Base-by-base conservation (phyloP, 1,139 yeast species). In the Debaryomyces singareniensis region DNA sequence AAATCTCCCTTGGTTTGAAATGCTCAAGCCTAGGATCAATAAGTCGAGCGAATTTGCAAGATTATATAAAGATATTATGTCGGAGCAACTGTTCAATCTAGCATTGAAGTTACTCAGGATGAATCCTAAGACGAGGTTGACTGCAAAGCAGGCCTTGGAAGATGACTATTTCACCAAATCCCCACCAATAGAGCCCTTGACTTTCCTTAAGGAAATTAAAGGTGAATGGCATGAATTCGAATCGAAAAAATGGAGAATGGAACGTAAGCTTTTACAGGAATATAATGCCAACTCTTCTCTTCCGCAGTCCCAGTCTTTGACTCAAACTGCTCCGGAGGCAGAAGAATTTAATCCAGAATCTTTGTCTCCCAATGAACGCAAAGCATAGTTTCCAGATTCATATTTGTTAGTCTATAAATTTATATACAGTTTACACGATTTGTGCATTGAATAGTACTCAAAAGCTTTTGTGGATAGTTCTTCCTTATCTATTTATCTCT, bases 201-300 rank as follows among this genome's bases (percentile, higher is more conserved):
- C 59, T 10, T 68, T 78, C 35, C 60, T 80, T 40, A 61, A 68
- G 29, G 73, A 69, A 11, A 60, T 79, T 25, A 68, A 71, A 33
- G 87, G 87, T 2, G 97, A 93, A 53, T 89, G 97, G 94, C 98
- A 91, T 51, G 98, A 91, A 50, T 89, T 82, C 53, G 98, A 91
- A 50, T 94, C 96, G 4, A 87, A 91, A 55, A 75, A 85, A 45
- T 66, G 93, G 46, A 68, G 84, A 42, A 78, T 70, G 45, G 76
- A 73, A 50, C 65, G 78, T 26, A 65, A 65, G 36, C 48, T 67
- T 34, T 29, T 62, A 13, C 66, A 62, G 36, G 70, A 62, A 5
- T 67, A 56, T 30, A 45, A 40, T 20, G 13, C 23, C 11, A 26
- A 29, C 10, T 23, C 25, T 11, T 27, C 33, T 5, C 28, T 14